Conservation (phyloP, 2,329 filamentous ascomycete genomes). For the Coniochaeta hoffmannii region DNA sequence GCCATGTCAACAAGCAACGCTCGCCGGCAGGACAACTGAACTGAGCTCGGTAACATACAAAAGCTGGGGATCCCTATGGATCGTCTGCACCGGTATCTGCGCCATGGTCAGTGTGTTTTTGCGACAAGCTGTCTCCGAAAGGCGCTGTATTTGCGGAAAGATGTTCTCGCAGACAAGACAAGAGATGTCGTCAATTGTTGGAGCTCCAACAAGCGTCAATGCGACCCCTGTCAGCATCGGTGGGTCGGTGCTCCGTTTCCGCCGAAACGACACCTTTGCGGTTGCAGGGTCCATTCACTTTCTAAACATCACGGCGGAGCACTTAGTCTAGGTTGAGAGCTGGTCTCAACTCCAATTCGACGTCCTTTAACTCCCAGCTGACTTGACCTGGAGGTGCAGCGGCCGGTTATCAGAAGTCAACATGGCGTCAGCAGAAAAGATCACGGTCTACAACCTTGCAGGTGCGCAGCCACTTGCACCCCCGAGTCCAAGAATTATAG, state of each 20-base stretch:
- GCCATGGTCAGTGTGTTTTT: slow-evolving; percentile 55
- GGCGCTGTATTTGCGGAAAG: not conserved
- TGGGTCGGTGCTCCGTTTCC: slow-evolving; percentile 7
- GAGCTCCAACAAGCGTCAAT: slow-evolving; percentile 1
- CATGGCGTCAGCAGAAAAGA: slow-evolving; percentile 46
- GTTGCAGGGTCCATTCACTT: not conserved
- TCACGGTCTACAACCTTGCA: slow-evolving; percentile 60
- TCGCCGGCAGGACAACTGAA: not conserved
- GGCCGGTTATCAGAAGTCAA: slow-evolving; percentile 7
- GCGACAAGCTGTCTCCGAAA: not conserved
- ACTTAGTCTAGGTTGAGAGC: too few species aligned
- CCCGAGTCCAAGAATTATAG: not conserved
- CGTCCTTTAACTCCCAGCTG: too few species aligned
- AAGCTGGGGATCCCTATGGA: slow-evolving; percentile 95
- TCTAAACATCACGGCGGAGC: not conserved
- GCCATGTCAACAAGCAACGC: slow-evolving; percentile 9
- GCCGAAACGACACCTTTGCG: slow-evolving; percentile 8
- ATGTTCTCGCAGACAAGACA: not conserved
- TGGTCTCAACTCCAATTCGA: not conserved
- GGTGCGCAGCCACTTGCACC: slow-evolving; percentile 33
- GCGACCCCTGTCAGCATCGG: slow-evolving; percentile 4
- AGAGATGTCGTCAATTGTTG: slow-evolving; percentile 9
- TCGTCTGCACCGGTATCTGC: slow-evolving; percentile 82
- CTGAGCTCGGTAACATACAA: slow-evolving; percentile 59
- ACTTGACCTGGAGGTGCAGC: not conserved